Evolutionary conservation across 768 basidiomycete species (phyloP), one percentile per base, ranked within the genome.

Genomic region (Tulasnella sp.): DNA sequence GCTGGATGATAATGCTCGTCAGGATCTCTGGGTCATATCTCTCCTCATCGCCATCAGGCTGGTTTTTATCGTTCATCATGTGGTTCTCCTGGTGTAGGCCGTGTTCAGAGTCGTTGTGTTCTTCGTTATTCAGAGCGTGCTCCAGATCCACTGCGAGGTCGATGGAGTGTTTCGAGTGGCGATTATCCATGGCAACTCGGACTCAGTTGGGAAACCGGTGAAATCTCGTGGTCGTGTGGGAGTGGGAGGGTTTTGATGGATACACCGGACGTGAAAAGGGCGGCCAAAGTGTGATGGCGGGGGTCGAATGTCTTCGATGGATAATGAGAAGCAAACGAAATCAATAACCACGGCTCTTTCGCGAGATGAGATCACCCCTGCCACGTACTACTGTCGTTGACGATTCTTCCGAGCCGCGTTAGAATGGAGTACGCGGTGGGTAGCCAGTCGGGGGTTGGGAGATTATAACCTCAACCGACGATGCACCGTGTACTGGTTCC

Each of bases 101-200:
- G 67, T 77, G 24, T 38, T 41, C 75, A 47, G 41, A 29, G 13
- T 30, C 26, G 23, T 41, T 24, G 17, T 63, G 60, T n/a, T 48
- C 62, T 19, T 29, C 62, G 41, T 27, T 24, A 27, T 82, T 76
- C 42, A 91, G 78, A 71, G 88, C 80, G 53, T 78, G 81, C 68
- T 91, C 88, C 63, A 91, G 80, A 65, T 87, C 86, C 63, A 91
- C 78, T 50, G 80, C 80, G 62, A 87, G 79, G 71, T 91, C 88
- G 68, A 89, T 87, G 11, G 63, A 65, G 41, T 60, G 58, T 30
- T 23, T 30, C 15, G 32, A 38, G 23, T 38, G n/a, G 34, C 48
- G 59, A 15, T 38, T 38, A 38, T 38, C 34, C 34, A 38, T 15
- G 34, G 5, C 34, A 5, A 38, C n/a, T n/a, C n/a, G n/a, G n/a